phyloP scores from a whole-genome alignment of 495 filamentous ascomycete species.

The Tuber indicum region DNA sequence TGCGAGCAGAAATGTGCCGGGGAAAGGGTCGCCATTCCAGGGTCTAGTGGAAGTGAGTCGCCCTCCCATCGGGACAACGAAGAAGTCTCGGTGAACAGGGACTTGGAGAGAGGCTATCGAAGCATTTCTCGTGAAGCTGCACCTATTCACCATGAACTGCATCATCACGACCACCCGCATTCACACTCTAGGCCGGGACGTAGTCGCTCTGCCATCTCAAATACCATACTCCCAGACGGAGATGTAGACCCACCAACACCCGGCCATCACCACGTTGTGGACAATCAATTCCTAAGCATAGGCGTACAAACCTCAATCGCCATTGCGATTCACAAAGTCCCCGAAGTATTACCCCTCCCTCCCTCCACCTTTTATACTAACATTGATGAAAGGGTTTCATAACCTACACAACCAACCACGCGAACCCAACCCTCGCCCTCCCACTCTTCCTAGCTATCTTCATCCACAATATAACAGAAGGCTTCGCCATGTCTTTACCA shows the following conservation, averaged over 20 bases:
- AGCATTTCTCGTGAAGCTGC: background rate
- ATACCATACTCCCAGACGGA: background rate
- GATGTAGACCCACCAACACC: slow-evolving; percentile 20
- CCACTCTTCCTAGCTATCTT: slow-evolving; percentile 91
- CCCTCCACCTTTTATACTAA: slow-evolving; percentile 2
- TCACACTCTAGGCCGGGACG: background rate
- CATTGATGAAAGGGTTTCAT: slow-evolving; percentile 63
- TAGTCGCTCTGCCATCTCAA: slow-evolving; percentile 4
- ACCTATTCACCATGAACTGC: slow-evolving; percentile 37
- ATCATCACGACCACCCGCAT: slow-evolving; percentile 7
- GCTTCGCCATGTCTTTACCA: slow-evolving; percentile 87
- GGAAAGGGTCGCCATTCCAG: slow-evolving; percentile 12
- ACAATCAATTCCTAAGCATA: slow-evolving; percentile 87
- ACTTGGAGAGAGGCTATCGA: background rate
- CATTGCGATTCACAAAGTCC: slow-evolving; percentile 92
- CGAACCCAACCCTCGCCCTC: slow-evolving; percentile 76
- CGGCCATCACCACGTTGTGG: slow-evolving; percentile 86
- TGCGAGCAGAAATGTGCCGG: slow-evolving; percentile 32
- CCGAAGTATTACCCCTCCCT: slow-evolving; percentile 49
- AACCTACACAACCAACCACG: slow-evolving; percentile 96
- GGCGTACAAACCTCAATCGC: slow-evolving; percentile 89
- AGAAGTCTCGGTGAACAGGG: background rate
- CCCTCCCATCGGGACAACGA: background rate
- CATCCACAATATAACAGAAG: slow-evolving; percentile 96
- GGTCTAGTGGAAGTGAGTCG: background rate